phyloP scores from a whole-genome alignment of 805 yeast species.

The Priceomyces carsonii region DNA sequence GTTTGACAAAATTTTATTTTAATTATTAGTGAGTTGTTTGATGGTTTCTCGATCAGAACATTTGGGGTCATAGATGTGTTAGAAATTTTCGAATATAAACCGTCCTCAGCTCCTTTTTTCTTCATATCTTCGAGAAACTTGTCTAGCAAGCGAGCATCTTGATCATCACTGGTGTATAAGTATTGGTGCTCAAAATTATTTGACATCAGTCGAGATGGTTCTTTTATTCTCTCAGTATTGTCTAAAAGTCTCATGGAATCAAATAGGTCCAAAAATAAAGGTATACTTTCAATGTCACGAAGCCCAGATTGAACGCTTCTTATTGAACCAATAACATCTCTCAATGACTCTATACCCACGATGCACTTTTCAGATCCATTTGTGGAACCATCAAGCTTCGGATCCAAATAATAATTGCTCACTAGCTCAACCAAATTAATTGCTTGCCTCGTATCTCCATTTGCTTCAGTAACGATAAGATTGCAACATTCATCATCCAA shows the following conservation, averaged over 20 bases:
- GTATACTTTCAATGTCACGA: slow-evolving; percentile 15
- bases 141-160: no score
- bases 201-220: background rate
- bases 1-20: slow-evolving; percentile 3
- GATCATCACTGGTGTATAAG: no score
- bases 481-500: slow-evolving; percentile 15
- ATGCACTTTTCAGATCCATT: slow-evolving; percentile 4
- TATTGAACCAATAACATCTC: slow-evolving; percentile 9
- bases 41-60: background rate
- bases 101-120: no score
- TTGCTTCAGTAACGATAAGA: slow-evolving; percentile 16
- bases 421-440: slow-evolving; percentile 33
- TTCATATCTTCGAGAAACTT: no score
- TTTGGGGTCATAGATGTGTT: no score
- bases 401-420: slow-evolving; percentile 16
- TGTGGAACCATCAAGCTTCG: background rate
- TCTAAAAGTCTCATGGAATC: slow-evolving; percentile 9
- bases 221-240: background rate
- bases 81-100: no score
- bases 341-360: slow-evolving; percentile 9
- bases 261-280: slow-evolving; percentile 16
- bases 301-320: slow-evolving; percentile 17
- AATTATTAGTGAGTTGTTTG: background rate
- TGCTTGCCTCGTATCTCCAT: slow-evolving; percentile 37
- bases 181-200: no score